These are phyloP conservation scores for Conringia planisiliqua DNA, from an alignment of 345 rosid genomes.

Conservation along the genomic window DNA sequence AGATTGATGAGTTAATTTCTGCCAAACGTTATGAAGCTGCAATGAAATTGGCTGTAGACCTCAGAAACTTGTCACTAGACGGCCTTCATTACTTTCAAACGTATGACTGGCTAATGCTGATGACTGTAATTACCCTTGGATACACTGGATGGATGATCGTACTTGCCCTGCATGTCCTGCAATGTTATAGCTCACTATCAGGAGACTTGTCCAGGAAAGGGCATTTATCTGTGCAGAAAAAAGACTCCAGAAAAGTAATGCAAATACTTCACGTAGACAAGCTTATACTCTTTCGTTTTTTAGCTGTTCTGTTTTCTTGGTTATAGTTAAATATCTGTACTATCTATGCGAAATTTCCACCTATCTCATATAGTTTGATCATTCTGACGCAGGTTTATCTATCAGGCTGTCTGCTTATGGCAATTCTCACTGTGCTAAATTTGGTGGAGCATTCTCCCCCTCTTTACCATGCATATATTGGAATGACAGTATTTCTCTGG, in stretches of 20 bases:
- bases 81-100: slow-evolving; percentile 97
- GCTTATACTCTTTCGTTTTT: not conserved
- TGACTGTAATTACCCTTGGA: slow-evolving; percentile 81
- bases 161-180: slow-evolving; percentile 81
- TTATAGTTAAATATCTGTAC: not conserved
- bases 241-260: slow-evolving; percentile 65
- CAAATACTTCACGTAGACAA: slow-evolving; percentile 25
- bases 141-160: slow-evolving; percentile 90
- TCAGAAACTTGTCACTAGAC: slow-evolving; percentile 77
- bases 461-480: slow-evolving; percentile 79
- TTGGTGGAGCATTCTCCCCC: slow-evolving; percentile 81
- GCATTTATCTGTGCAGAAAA: slow-evolving; percentile 43
- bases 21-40: slow-evolving; percentile 57
- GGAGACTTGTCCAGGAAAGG: slow-evolving; percentile 50
- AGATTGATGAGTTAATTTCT: slow-evolving; percentile 61
- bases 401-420: slow-evolving; percentile 64
- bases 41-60: slow-evolving; percentile 59
- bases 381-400: slow-evolving; percentile 53
- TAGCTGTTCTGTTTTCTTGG: not conserved
- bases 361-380: slow-evolving; percentile 26
- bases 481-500: slow-evolving; percentile 91
- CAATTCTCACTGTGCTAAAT: slow-evolving; percentile 44
- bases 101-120: slow-evolving; percentile 93
- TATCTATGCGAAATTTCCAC: not conserved
- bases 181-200: slow-evolving; percentile 68